Evolutionary conservation across 1,139 yeast species (phyloP).

Genomic region (Blastobotrys apis): DNA sequence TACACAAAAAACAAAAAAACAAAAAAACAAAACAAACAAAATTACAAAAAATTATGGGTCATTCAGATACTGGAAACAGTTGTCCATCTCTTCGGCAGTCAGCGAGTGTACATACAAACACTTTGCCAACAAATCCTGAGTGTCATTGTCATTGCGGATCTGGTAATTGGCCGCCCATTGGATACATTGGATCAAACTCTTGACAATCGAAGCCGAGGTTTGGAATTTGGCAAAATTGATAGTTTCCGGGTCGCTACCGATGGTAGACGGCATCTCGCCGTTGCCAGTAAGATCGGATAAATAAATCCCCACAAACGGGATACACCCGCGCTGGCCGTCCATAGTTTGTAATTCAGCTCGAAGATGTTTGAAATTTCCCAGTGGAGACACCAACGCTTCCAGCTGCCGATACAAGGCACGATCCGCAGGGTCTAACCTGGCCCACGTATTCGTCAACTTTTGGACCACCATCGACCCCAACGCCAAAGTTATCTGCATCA

Average conservation of each 20-base stretch:
- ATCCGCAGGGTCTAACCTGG: conserved; percentile 49
- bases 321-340: conserved; percentile 62
- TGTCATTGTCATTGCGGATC: conserved; percentile 38
- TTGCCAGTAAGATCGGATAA: conserved; percentile 78
- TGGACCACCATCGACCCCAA: conserved; percentile 67
- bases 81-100: conserved; percentile 70
- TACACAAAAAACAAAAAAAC: too few relatives aligned
- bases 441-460: conserved; percentile 71
- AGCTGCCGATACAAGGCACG: conserved; percentile 37
- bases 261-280: conserved; percentile 50
- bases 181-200: conserved; percentile 72
- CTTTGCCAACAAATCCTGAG: conserved; percentile 67
- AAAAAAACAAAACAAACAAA: too few relatives aligned
- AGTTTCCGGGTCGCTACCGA: conserved; percentile 28
- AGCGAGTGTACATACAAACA: conserved; percentile 78
- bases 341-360: conserved; percentile 59
- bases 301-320: conserved; percentile 86
- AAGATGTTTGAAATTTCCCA: conserved; percentile 62
- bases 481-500: conserved; percentile 84
- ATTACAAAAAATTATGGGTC: neutral
- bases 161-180: conserved; percentile 75
- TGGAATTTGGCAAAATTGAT: conserved; percentile 77
- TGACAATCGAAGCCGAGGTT: conserved; percentile 72
- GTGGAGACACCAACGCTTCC: conserved; percentile 51
- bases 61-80: conserved; percentile 30